A percentile compares a stretch with the other conserved stretches of the same genome.
Conservation (phyloP, 345 rosid genomes). For the Pistacia vera region DNA sequence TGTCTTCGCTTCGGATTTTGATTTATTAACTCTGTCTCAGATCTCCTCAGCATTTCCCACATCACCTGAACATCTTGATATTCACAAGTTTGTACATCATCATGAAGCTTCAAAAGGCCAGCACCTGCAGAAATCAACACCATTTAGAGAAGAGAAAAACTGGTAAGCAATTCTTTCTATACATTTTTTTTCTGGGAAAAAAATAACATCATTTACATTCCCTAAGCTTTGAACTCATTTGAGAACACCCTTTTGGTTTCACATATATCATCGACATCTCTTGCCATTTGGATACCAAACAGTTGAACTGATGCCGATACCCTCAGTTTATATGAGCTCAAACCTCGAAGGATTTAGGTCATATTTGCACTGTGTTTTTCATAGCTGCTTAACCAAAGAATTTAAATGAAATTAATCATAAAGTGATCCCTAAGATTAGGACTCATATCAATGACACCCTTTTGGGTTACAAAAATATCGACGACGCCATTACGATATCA, state of each 20-base stretch:
- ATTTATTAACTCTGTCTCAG: conserved; percentile 41
- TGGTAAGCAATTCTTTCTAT: background rate
- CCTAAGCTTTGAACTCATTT: background rate
- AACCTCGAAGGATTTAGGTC: no score
- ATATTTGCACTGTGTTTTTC: no score
- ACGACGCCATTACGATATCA: no score
- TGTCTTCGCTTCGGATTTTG: conserved; percentile 43
- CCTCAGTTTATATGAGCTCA: no score
- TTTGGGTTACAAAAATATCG: no score
- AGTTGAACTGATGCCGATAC: no score
- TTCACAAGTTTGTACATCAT: conserved; percentile 66
- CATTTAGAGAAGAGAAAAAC: background rate
- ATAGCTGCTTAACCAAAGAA: background rate
- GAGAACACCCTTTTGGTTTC: background rate
- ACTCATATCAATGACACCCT: no score
- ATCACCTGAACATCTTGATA: conserved; percentile 71
- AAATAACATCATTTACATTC: background rate
- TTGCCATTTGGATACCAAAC: no score
- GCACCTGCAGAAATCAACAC: conserved; percentile 34
- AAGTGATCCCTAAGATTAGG: background rate
- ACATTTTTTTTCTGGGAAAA: background rate
- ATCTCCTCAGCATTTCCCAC: conserved; percentile 71
- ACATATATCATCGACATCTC: background rate
- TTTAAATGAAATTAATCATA: conserved; percentile 5
- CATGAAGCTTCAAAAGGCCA: conserved; percentile 62